Percentiles rank a stretch among this genome's conserved stretches.
Conservation (phyloP, 257 asterid species). For the Sherardia arvensis region DNA sequence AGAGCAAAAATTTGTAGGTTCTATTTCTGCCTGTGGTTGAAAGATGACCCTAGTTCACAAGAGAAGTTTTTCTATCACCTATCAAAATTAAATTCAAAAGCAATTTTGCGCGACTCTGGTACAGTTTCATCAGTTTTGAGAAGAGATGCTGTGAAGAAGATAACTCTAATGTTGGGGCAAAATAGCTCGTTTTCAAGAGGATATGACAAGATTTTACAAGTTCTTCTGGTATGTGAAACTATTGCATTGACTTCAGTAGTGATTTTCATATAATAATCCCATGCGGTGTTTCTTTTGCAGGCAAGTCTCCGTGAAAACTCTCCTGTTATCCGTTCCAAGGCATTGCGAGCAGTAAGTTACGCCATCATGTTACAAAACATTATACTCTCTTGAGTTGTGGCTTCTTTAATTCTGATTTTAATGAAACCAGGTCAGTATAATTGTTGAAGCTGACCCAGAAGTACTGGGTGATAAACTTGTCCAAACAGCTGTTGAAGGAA, state of each 20-base stretch:
- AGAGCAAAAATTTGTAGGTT: slow-evolving; percentile 56
- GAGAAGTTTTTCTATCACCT: slow-evolving; percentile 51
- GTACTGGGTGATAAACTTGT: slow-evolving; percentile 84
- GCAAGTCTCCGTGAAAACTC: slow-evolving; percentile 95
- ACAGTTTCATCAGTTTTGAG: slow-evolving; percentile 44
- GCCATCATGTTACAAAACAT: slow-evolving; percentile 10
- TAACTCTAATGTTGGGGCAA: slow-evolving; percentile 83
- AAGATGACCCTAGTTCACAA: slow-evolving; percentile 78
- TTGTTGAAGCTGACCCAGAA: slow-evolving; percentile 98
- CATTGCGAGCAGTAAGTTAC: slow-evolving; percentile 87
- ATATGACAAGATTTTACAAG: slow-evolving; percentile 89
- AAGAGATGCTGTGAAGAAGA: slow-evolving; percentile 72
- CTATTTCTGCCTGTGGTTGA: slow-evolving; percentile 93
- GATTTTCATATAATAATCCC: slow-evolving; percentile 5
- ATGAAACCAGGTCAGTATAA: slow-evolving; percentile 73
- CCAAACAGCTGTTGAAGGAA: slow-evolving; percentile 94
- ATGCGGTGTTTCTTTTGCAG: slow-evolving; percentile 31
- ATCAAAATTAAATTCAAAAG: slow-evolving; percentile 70
- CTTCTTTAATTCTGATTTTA: slow-evolving; percentile 17
- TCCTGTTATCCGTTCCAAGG: slow-evolving; percentile 93
- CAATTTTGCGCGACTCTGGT: slow-evolving; percentile 54
- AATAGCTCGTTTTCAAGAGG: slow-evolving; percentile 90
- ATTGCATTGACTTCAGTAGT: slow-evolving; percentile 14
- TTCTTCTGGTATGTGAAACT: slow-evolving; percentile 74
- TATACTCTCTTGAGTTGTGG: slow-evolving; percentile 9